Percentiles rank a stretch among this genome's conserved stretches.
phyloP scores from a whole-genome alignment of 306 rosid genomes.

The Dalbergia cochinchinensis region DNA sequence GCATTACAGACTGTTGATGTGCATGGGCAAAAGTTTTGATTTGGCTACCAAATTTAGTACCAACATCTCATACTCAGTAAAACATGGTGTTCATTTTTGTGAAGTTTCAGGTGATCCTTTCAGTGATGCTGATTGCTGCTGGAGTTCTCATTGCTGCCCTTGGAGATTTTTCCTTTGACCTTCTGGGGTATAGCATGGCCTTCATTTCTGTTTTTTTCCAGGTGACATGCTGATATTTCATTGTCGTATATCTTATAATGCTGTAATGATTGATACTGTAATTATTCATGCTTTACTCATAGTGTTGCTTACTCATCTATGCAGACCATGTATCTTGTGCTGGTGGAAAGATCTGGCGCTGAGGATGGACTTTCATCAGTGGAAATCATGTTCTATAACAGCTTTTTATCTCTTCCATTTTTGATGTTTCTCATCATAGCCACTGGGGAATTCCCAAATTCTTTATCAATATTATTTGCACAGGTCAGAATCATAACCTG shows the following conservation, averaged over 20 bases:
- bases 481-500: slow-evolving; percentile 65
- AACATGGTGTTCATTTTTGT: slow-evolving; percentile 30
- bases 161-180: slow-evolving; percentile 94
- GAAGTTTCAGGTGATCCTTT: slow-evolving; percentile 76
- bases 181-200: slow-evolving; percentile 92
- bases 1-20: slow-evolving; percentile 24
- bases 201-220: slow-evolving; percentile 91
- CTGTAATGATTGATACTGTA: background rate
- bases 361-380: slow-evolving; percentile 91
- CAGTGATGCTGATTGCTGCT: slow-evolving; percentile 81
- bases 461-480: slow-evolving; percentile 73
- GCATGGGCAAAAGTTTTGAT: slow-evolving; percentile 18
- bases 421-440: slow-evolving; percentile 85
- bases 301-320: slow-evolving; percentile 36
- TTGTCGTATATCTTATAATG: slow-evolving; percentile 22
- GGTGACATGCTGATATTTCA: slow-evolving; percentile 54
- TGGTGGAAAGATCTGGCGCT: slow-evolving; percentile 96
- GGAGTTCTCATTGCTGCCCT: slow-evolving; percentile 93
- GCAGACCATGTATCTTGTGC: slow-evolving; percentile 97
- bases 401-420: slow-evolving; percentile 93
- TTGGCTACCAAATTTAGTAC: slow-evolving; percentile 30
- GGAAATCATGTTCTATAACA: slow-evolving; percentile 96
- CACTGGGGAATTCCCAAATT: slow-evolving; percentile 90
- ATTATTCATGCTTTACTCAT: slow-evolving; percentile 44
- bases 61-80: slow-evolving; percentile 33